A percentile compares a stretch with the other conserved stretches of the same genome.
phyloP scores from a whole-genome alignment of 1,284 basidiomycete genomes.

The Boletus smithii region DNA sequence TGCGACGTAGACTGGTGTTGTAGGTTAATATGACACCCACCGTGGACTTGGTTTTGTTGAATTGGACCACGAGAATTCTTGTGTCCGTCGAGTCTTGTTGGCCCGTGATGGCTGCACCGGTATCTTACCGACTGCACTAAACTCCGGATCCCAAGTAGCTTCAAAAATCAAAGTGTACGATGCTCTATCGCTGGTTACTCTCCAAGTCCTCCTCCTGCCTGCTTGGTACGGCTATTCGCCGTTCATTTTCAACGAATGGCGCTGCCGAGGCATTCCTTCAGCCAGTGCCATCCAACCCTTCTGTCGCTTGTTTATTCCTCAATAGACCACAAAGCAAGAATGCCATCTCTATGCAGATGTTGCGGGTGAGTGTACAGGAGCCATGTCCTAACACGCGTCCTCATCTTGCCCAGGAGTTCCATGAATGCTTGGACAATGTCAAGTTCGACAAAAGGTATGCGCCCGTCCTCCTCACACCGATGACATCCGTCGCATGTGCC shows the following conservation, averaged over 20 bases:
- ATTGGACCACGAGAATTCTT: too few species aligned
- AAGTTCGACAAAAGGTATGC: constrained; percentile 64
- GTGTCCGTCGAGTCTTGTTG: too few species aligned
- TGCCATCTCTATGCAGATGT: constrained; percentile 76
- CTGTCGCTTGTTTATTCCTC: constrained; percentile 65
- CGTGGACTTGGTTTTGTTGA: background rate
- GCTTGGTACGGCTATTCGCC: background rate
- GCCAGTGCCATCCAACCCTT: constrained; percentile 43
- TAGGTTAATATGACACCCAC: too few species aligned
- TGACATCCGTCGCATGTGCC: background rate
- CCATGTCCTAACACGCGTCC: background rate
- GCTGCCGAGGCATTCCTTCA: constrained; percentile 56
- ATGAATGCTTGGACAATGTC: constrained; percentile 64
- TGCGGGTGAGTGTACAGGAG: constrained; percentile 48
- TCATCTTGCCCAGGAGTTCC: constrained; percentile 56
- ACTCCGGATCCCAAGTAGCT: too few species aligned
- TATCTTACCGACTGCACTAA: too few species aligned
- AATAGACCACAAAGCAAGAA: constrained; percentile 87
- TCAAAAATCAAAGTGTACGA: too few species aligned
- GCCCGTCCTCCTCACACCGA: background rate
- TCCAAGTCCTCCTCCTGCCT: background rate
- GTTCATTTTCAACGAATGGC: constrained; percentile 21
- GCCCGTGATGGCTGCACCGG: too few species aligned
- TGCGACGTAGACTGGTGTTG: constrained; percentile 1
- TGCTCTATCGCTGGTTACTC: too few species aligned